Evolutionary conservation across 2,329 filamentous ascomycete species (phyloP), one percentile per base, ranked within the genome.

Genomic region (Cladophialophora psammophila): DNA sequence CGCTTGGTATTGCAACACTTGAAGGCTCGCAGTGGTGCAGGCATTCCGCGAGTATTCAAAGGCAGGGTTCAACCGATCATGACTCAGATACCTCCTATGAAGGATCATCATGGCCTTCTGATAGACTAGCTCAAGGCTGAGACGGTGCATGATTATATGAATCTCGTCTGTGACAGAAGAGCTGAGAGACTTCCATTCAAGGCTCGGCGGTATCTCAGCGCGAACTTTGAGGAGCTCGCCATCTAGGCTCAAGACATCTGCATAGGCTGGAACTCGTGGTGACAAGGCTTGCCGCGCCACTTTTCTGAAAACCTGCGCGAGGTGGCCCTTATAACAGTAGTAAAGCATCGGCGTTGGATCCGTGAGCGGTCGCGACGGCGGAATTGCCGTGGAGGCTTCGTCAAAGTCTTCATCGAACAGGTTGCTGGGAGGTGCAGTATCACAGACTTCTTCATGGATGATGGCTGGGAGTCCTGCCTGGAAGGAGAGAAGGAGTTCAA

Each of bases 361-460:
- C 6, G 55, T 54, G 20, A 31, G 31, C 7, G 63, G 56, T 38
- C 63, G 42, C n/a, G 63, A 65, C n/a, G 63, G 63, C 4, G 63
- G 63, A 45, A 65, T 26, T 8, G 36, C 18, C 15, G 48, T 31
- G n/a, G 54, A 40, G 34, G 15, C 38, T 71, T 86, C 80, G 65
- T 80, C 78, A 68, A 90, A 87, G 72, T 90, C 87, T 2, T 84
- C 81, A 73, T 91, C 88, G 42, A 82, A 76, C n/a, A 90, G 73
- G 74, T 90, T 90, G 15, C 81, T 79, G 6, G 88, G 87, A 18
- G 84, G 74, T 5, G 78, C 74, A 0, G 86, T 87, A 72, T 90
- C 88, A 38, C 82, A 85, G 59, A 89, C 86, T 67, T 88, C 85
- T 45, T 83, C 81, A 67, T 85, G 81, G 48, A 88, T 81, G 79